Base-by-base conservation (phyloP, 352 stramenopile species). In the Phytophthora cryptogea region DNA sequence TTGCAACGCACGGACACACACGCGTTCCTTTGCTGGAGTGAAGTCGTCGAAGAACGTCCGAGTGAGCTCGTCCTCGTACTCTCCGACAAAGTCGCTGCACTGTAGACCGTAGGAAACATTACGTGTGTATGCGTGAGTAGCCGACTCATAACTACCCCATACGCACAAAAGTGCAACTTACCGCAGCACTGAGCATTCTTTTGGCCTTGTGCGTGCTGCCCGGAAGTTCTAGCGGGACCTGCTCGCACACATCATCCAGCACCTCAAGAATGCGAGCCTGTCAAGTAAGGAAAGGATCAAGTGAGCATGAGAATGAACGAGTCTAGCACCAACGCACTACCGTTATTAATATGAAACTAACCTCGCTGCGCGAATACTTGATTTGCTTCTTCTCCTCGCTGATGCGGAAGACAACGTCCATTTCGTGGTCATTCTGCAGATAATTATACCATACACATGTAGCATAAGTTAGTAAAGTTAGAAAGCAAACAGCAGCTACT, bases 311-410 rank as follows among this genome's bases (percentile, higher is more conserved):
- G 13, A 14, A 11, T 11, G 14, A 40, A 59, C 20, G 8, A 8
- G 32, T 14, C 17, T 49, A 20, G 14, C 46, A 27, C 7, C 7
- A 27, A 1, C 51, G 9, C 33, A 56, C 4, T 23, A 23, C 20
- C 20, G 20, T 16, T 7, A 10, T n/a, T 1, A 36, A 7, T n/a
- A 33, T 4, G 10, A 17, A 53, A 52, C 46, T 8, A 10, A 87
- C 83, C 65, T 94, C 85, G 32, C 85, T 94, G 39, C 83, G 85
- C 9, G 85, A 90, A 51, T 83, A 94, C 59, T 83, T 88, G 56
- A 94, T 80, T 48, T 88, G 83, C 61, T 91, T 91, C 68, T 94
- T 94, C 70, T 91, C 80, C 63, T 94, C 85, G 40, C 85, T 94
- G 64, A 94, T 90, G 40, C 85, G 81, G 58, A 89, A 94, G 7